Conservation (phyloP, 768 basidiomycete species). For the Crepidotus variabilis region DNA sequence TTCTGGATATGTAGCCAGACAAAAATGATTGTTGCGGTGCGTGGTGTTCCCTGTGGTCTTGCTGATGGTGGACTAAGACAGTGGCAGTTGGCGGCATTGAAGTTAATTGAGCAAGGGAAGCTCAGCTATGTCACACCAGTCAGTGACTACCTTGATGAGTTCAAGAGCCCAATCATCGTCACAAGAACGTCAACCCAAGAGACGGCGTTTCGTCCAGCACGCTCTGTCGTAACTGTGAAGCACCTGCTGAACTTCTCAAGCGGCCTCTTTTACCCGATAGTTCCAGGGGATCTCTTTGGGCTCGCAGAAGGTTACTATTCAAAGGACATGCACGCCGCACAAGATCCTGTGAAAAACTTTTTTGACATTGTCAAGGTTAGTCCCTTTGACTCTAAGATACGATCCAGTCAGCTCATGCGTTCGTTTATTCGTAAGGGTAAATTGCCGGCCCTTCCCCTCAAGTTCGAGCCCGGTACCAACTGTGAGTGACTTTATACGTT, state of each 20-base stretch:
- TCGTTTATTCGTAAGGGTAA: constrained; percentile 14
- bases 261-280: constrained; percentile 26
- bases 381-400: not conserved
- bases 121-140: constrained; percentile 22
- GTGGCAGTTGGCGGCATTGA: constrained; percentile 27
- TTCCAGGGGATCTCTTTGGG: constrained; percentile 4
- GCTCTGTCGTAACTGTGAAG: constrained; percentile 20
- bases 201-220: constrained; percentile 19
- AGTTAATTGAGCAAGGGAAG: constrained; percentile 28
- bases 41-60: too few species aligned
- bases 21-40: constrained; percentile 28
- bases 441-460: constrained; percentile 22
- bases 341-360: constrained; percentile 17
- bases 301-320: constrained; percentile 18
- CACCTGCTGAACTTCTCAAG: constrained; percentile 30
- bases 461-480: constrained; percentile 29
- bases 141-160: constrained; percentile 23
- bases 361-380: constrained; percentile 21
- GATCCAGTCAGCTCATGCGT: not conserved
- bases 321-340: constrained; percentile 20
- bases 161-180: constrained; percentile 23
- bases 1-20: constrained; percentile 40
- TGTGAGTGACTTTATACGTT: constrained; percentile 16
- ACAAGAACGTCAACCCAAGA: constrained; percentile 17
- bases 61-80: not conserved